Base-by-base conservation (phyloP, 768 basidiomycete species). In the Mycena rosella region DNA sequence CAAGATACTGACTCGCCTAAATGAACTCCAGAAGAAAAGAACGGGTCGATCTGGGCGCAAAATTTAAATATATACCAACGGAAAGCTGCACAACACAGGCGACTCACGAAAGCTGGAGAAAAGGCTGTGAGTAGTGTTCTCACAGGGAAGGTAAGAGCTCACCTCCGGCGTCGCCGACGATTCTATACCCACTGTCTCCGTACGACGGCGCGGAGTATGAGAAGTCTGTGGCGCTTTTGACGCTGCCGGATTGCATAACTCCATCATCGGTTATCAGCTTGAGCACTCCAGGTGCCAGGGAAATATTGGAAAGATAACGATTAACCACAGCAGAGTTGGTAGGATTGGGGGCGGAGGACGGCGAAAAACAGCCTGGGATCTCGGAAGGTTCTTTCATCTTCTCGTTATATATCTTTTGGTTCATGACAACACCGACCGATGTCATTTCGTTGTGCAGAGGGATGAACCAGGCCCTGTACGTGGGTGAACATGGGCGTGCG, bases 151-250 rank as follows among this genome's bases (percentile, higher is more conserved):
- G 11, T 47, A 5, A n/a, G 56, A 40, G 73, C 80, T 70, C 66
- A 89, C 89, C 87, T 71, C 88, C 89, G 14, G 90, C 89, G 73
- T 91, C 90, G 9, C 90, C 90, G n/a, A 88, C 73, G 55, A 91
- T 88, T 52, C 90, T 82, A 72, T 85, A 91, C 13, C 81, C 78
- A 32, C 77, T 73, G 3, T 88, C 89, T 14, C 85, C 87, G 69
- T 90, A 90, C 0, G 76, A 79, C 32, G 83, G 77, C 17, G 90
- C 87, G 7, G 89, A 89, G 74, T 91, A 91, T 70, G 88, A 90
- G 65, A 86, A 91, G 76, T 91, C 88, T 24, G 82, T 82, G 17
- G 88, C 87, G 55, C 81, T 88, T 69, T 83, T 84, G 61, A 90
- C 83, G 48, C 79, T 83, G 49, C 80, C 82, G 52, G 78, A 74